Conservation (phyloP, 176 grass and related monocot species). For the Oryza nivara region DNA sequence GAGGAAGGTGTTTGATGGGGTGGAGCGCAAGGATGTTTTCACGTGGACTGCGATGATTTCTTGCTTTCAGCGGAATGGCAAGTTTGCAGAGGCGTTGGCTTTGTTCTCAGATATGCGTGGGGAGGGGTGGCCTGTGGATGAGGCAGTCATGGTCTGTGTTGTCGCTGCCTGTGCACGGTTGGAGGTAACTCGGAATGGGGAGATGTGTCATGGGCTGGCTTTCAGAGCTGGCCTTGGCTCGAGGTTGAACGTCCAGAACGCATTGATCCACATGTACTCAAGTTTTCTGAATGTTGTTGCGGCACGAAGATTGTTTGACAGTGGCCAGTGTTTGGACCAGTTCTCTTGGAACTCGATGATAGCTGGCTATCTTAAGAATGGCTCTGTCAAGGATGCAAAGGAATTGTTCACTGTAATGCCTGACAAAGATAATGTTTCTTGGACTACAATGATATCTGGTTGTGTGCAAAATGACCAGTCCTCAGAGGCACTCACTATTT, state of each 20-base stretch:
- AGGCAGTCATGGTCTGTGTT: constrained; percentile 75
- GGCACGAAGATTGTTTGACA: constrained; percentile 66
- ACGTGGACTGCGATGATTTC: constrained; percentile 79
- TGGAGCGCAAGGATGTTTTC: constrained; percentile 55
- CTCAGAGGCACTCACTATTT: constrained; percentile 61
- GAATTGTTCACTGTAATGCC: constrained; percentile 62
- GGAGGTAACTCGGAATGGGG: constrained; percentile 49
- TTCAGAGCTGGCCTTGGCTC: constrained; percentile 59
- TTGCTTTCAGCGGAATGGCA: constrained; percentile 70
- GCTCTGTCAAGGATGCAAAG: constrained; percentile 55
- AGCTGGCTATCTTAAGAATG: constrained; percentile 72
- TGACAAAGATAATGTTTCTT: constrained; percentile 71
- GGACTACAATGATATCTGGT: constrained; percentile 79
- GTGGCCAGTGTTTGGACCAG: constrained; percentile 54
- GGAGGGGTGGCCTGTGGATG: constrained; percentile 57
- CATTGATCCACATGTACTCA: constrained; percentile 88
- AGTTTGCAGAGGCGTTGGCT: constrained; percentile 59
- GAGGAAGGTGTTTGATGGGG: constrained; percentile 59
- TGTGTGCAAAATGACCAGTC: constrained; percentile 74
- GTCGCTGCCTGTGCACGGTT: constrained; percentile 57
- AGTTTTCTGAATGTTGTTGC: constrained; percentile 58
- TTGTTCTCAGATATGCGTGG: constrained; percentile 55
- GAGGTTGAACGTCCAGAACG: constrained; percentile 72
- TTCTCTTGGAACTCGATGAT: constrained; percentile 94
- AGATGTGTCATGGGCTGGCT: constrained; percentile 63